A percentile compares a stretch with the other conserved stretches of the same genome.
Evolutionary conservation across 202 grass and related monocot genomes (phyloP).

Genomic region (Bolboschoenoplectus hybrid): DNA sequence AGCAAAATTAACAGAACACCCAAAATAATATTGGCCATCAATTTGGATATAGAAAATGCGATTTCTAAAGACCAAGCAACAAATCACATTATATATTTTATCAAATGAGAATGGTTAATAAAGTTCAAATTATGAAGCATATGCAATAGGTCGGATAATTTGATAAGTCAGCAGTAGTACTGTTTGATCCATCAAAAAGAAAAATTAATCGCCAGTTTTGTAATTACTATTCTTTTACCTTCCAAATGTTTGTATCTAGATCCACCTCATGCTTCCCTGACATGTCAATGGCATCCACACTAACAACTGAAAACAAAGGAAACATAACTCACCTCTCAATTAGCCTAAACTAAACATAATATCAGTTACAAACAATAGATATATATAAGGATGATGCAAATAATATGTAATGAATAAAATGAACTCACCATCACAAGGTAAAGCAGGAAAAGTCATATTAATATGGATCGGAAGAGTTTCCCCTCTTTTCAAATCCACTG

Average conservation of each 20-base stretch:
- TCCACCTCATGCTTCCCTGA: constrained; percentile 99
- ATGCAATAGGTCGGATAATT: background rate
- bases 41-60: background rate
- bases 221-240: constrained; percentile 52
- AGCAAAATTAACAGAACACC: background rate
- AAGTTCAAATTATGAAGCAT: background rate
- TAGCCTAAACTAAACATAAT: constrained; percentile 32
- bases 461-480: constrained; percentile 94
- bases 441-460: constrained; percentile 96
- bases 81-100: background rate
- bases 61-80: background rate
- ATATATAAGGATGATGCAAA: constrained; percentile 20
- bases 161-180: background rate
- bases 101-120: background rate
- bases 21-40: background rate
- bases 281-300: constrained; percentile 98
- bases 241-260: constrained; percentile 98
- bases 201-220: constrained; percentile 35
- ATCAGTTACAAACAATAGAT: background rate
- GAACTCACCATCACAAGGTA: constrained; percentile 87
- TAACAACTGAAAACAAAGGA: constrained; percentile 65
- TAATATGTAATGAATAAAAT: constrained; percentile 36
- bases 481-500: constrained; percentile 93
- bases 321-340: constrained; percentile 19
- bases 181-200: background rate